Percentiles rank a stretch among this genome's conserved stretches.
Conservation (phyloP, 306 rosid species). For the Sesbania bispinosa region DNA sequence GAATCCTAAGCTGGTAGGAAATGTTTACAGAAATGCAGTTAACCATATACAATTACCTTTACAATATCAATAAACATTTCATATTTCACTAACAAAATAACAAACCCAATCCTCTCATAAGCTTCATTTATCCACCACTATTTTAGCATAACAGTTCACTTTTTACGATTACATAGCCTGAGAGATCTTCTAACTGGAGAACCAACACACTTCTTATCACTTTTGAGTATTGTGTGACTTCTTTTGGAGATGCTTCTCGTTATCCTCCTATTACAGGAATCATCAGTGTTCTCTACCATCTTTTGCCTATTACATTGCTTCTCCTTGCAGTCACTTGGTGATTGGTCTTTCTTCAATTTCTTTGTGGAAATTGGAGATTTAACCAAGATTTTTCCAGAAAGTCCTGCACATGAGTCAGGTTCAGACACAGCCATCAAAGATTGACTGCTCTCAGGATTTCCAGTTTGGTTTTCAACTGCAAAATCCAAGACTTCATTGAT, state of each 20-base stretch:
- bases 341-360: background rate
- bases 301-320: background rate
- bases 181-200: constrained; percentile 34
- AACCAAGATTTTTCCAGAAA: background rate
- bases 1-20: too few relatives aligned
- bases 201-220: background rate
- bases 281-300: background rate
- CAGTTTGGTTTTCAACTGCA: background rate
- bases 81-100: too few relatives aligned
- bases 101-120: too few relatives aligned
- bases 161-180: background rate
- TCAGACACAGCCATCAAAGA: too few relatives aligned
- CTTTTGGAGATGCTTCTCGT: constrained; percentile 30
- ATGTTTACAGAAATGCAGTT: too few relatives aligned
- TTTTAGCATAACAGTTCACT: background rate
- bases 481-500: background rate
- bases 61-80: too few relatives aligned
- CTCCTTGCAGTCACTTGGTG: background rate
- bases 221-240: background rate
- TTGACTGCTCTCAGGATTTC: background rate
- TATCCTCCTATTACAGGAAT: background rate
- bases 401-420: background rate
- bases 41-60: too few relatives aligned
- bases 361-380: constrained; percentile 2
- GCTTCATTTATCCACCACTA: too few relatives aligned